Evolutionary conservation across 176 grass and related monocot genomes (phyloP), one percentile per base, ranked within the genome.

Genomic region (Phoenix roebelenii): DNA sequence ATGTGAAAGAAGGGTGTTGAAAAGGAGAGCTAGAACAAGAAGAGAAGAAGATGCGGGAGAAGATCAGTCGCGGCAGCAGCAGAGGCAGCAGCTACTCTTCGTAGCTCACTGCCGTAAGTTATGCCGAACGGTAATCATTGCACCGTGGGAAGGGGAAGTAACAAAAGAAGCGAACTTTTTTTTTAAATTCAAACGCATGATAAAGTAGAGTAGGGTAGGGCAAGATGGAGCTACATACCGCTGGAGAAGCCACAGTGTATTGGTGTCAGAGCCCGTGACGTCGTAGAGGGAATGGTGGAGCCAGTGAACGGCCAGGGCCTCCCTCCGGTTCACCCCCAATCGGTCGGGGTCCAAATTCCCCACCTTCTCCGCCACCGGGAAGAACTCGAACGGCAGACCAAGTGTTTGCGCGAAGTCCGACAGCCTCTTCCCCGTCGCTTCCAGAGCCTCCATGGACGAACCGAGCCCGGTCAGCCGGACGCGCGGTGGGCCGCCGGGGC

Each of bases 201-300:
- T 12, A 44, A 44, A 44, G 35, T 44, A 44, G 35, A 12, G 9
- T 44, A 44, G 35, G 35, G 9, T 44, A 44, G 35, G 35, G 44
- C 5, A 16, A 2, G 18, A 55, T 0, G 22, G 1, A 7, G n/a
- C 20, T 20, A 2, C 0, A 1, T 83, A 98, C 87, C 93, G 85
- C 61, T 98, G 87, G 65, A 97, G 79, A 26, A 97, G 84, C 70
- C 78, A 73, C 5, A 91, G 87, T 4, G 84, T 97, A 59, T 92
- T 85, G 73, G 81, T 66, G 67, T 91, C 86, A 16, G 67, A 76
- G 17, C 93, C 93, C 10, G 87, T 88, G 59, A 97, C 93, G 49
- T 97, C 93, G 74, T 97, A 97, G 69, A 97, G 93, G 1, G 93
- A 92, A 70, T 98, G 93, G 73, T 91, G 93, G 5, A 92, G 79